Percentiles rank a stretch among this genome's conserved stretches.
phyloP scores from a whole-genome alignment of 305 asterid species.

The Solanum aculeatissimum region DNA sequence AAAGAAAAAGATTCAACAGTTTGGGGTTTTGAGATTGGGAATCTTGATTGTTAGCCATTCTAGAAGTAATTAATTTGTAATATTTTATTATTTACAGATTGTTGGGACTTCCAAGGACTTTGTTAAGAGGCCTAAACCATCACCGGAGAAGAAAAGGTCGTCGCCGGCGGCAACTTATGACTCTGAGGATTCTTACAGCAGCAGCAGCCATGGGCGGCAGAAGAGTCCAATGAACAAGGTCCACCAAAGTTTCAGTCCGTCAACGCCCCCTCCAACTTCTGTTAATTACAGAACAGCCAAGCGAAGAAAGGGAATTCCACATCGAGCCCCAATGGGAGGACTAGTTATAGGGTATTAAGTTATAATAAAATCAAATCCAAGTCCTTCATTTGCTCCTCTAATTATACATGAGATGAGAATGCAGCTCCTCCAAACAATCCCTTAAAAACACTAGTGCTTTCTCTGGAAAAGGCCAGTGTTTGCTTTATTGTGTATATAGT shows the following conservation, averaged over 20 bases:
- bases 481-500: neutral
- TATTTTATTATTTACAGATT: conserved; percentile 24
- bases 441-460: conserved; percentile 7
- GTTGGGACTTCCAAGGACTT: conserved; percentile 54
- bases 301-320: conserved; percentile 68
- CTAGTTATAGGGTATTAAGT: neutral
- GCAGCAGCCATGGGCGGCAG: conserved; percentile 28
- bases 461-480: conserved; percentile 5
- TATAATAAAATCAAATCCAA: neutral
- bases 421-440: neutral
- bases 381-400: neutral
- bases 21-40: neutral
- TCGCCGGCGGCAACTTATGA: conserved; percentile 13
- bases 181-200: conserved; percentile 62
- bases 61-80: neutral
- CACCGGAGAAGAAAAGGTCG: conserved; percentile 24
- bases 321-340: conserved; percentile 50
- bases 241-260: conserved; percentile 52
- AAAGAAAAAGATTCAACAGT: too few species aligned
- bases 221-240: conserved; percentile 15
- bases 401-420: neutral
- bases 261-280: conserved; percentile 60
- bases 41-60: neutral
- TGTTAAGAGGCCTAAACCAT: conserved; percentile 20
- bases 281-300: conserved; percentile 32